Evolutionary conservation across 306 rosid species (phyloP).

Genomic region (Ammopiptanthus mongolicus): DNA sequence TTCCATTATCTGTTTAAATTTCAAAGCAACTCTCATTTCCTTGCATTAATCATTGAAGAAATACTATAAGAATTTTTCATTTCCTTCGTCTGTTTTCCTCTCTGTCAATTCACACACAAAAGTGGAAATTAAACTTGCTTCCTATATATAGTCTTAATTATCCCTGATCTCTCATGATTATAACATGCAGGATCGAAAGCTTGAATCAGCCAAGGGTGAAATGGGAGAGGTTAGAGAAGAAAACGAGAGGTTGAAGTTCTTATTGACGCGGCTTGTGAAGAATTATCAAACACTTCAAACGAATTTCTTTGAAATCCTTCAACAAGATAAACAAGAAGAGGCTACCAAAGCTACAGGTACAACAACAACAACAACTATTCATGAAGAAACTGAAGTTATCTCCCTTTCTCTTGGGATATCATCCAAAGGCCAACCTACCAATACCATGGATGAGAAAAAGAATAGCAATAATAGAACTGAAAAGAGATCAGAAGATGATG

Average conservation of each 20-base stretch:
- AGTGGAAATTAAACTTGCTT: neutral
- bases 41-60: neutral
- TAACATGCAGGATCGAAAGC: conserved; percentile 28
- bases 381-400: conserved; percentile 36
- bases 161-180: neutral
- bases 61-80: neutral
- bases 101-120: neutral
- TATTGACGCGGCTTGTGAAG: conserved; percentile 20
- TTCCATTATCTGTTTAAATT: neutral
- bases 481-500: conserved; percentile 8
- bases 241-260: conserved; percentile 39
- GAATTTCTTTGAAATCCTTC: conserved; percentile 29
- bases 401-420: conserved; percentile 57
- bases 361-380: neutral
- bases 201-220: conserved; percentile 37
- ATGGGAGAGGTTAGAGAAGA: conserved; percentile 52
- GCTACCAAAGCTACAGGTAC: conserved; percentile 2
- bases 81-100: neutral
- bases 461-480: neutral
- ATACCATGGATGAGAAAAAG: conserved; percentile 11
- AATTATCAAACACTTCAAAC: conserved; percentile 42
- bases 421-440: neutral
- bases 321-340: conserved; percentile 12
- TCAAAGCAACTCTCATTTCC: neutral
- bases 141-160: neutral